Conservation (phyloP, 352 stramenopile species). For the Bremia lactucae region DNA sequence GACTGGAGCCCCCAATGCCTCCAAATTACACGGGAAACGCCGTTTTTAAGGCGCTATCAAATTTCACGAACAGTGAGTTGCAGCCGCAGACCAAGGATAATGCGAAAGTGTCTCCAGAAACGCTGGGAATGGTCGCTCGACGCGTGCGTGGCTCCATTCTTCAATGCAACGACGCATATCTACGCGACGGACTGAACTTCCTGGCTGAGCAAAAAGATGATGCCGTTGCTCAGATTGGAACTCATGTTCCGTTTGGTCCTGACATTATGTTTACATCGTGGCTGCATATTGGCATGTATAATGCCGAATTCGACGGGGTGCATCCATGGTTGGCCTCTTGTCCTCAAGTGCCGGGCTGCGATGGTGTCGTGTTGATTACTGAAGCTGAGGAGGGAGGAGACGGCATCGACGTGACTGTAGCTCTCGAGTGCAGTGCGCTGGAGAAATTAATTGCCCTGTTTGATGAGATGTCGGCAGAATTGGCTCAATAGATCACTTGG, state of each 20-base stretch:
- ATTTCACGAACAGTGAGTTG: constrained; percentile 21
- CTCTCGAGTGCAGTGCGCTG: constrained; percentile 29
- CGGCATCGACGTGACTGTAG: constrained; percentile 32
- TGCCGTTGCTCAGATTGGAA: constrained; percentile 18
- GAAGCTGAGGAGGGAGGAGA: constrained; percentile 18
- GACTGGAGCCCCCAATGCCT: constrained; percentile 30
- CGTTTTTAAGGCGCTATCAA: constrained; percentile 40
- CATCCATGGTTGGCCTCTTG: constrained; percentile 21
- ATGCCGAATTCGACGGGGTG: constrained; percentile 33
- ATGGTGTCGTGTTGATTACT: constrained; percentile 38
- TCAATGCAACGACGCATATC: constrained; percentile 20
- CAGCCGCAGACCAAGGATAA: not conserved
- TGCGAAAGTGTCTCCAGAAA: not conserved
- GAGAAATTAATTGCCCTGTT: constrained; percentile 10
- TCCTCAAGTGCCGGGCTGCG: constrained; percentile 19
- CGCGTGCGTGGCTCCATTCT: constrained; percentile 23
- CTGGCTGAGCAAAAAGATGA: constrained; percentile 20
- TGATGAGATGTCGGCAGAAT: constrained; percentile 1
- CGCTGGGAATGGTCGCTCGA: constrained; percentile 14
- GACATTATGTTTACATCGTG: constrained; percentile 51
- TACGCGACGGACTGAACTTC: constrained; percentile 48
- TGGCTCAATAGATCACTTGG: too few relatives aligned
- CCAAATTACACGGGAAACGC: constrained; percentile 39
- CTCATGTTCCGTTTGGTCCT: constrained; percentile 36
- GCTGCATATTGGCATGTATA: constrained; percentile 45